Conservation (phyloP, 352 stramenopile genomes). For the Ophiocytium majus region DNA sequence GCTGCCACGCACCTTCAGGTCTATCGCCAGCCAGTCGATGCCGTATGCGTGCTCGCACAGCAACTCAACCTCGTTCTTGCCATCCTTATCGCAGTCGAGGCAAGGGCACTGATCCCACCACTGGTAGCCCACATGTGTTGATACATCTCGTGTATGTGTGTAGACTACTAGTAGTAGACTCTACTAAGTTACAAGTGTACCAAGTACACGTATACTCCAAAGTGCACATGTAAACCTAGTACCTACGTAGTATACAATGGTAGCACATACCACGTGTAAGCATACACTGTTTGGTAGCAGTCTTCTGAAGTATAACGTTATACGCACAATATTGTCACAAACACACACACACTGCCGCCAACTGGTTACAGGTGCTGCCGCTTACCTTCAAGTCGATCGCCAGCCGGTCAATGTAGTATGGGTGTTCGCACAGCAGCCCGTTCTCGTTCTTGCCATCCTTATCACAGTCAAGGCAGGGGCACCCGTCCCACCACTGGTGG, state of each 20-base stretch:
- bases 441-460: background rate
- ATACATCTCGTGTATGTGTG: background rate
- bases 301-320: too few species aligned
- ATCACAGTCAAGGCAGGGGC: slow-evolving; percentile 10
- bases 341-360: too few species aligned
- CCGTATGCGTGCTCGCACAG: slow-evolving; percentile 8
- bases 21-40: slow-evolving; percentile 13
- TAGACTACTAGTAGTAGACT: background rate
- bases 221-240: too few species aligned
- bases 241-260: too few species aligned
- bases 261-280: too few species aligned
- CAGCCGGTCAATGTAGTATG: slow-evolving; percentile 14
- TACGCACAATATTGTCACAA: too few species aligned
- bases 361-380: too few species aligned
- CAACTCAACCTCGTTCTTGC: background rate
- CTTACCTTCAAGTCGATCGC: too few species aligned
- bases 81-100: background rate
- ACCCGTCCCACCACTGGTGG: background rate
- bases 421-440: slow-evolving; percentile 15
- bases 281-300: too few species aligned
- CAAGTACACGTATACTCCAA: too few species aligned
- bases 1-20: too few species aligned
- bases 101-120: slow-evolving; percentile 15
- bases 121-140: background rate
- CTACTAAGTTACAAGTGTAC: background rate